Evolutionary conservation across 169 alveolate genomes (phyloP), one percentile per base, ranked within the genome.

Genomic region (Cryptosporidium sp.): DNA sequence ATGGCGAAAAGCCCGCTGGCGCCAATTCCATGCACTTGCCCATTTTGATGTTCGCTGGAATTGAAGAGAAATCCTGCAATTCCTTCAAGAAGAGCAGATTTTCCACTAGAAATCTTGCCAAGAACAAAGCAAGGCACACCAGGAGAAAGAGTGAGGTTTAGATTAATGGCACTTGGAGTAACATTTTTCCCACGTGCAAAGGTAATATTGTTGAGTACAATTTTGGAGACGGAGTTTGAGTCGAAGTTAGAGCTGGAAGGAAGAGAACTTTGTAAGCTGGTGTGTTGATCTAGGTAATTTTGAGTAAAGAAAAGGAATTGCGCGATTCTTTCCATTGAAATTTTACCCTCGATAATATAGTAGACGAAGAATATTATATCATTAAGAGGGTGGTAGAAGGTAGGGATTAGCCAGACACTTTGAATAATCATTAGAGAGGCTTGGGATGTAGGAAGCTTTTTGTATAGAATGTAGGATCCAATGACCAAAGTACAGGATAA

Each of bases 31-130:
- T 31, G 10, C 16, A n/a, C 16, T 5, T 18, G 45, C 3, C 39
- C 35, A 43, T 43, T 43, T 31, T 65, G 52, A 33, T 31, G 16
- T 37, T 23, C 50, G 29, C n/a, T 45, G n/a, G 29, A n/a, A 26
- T 31, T 71, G 31, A 41, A 80, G 0, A 80, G 52, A 62, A 59
- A 62, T 1, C 89, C 89, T 21, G 48, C 39, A 23, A 80, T 59
- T 62, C 89, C 89, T 50, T 80, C 70, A 26, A 80, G 67, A 62
- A 80, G 73, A 43, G 89, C 89, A 7, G 89, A 31, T 37, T 80
- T 80, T 4, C 89, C 89, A 45, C 69, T 62, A 3, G 68, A 80
- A 29, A 80, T 18, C 21, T 59, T 41, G 37, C 89, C 89, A 23
- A 67, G 29, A 26, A 80, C 48, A 33, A 80, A 80, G 39, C 67